Evolutionary conservation across 768 basidiomycete genomes (phyloP), one percentile per base, ranked within the genome.

Genomic region (Stropharia rugosoannulata): DNA sequence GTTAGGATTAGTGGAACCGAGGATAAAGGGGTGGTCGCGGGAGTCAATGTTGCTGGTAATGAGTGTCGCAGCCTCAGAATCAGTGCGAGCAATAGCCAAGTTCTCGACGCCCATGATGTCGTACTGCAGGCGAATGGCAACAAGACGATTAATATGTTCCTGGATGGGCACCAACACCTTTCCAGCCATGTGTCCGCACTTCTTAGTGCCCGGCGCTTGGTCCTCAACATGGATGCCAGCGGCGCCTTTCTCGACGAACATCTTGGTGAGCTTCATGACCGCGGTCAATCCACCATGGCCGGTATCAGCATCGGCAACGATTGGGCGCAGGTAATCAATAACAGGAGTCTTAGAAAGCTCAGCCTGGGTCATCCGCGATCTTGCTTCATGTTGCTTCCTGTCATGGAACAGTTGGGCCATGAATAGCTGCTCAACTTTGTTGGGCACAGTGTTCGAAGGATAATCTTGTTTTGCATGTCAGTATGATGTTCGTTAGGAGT

Each of bases 81-180:
- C 96, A 2, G 97, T 98, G 53, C 97, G 86, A 7, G 95, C 90
- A 68, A 99, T 82, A 65, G 90, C 83, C 62, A 98, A 82, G 73
- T 97, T 98, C 65, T 92, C 89, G 45, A 97, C 94, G 52, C 96
- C 95, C 95, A 98, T 95, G 68, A 99, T 91, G 69, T 98, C 97
- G 68, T 89, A 98, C 74, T 98, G 97, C 42, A 98, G 80, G 25
- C 97, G 93, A 67, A 98, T 96, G 42, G 97, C 95, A 48, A 98
- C 87, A 54, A 99, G 87, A 50, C 97, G 92, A 73, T 97, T 97
- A 75, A 98, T 95, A 75, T 99, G 97, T 78, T 98, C 97, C 42
- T 85, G 84, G 67, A 98, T 94, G 39, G 97, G 95, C 10, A 99
- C 97, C 64, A 99, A 86, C 43, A 98, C 96, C 70, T 98, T 95